A percentile compares a stretch with the other conserved stretches of the same genome.
Conservation (phyloP, 345 rosid genomes). For the Populus simonii region DNA sequence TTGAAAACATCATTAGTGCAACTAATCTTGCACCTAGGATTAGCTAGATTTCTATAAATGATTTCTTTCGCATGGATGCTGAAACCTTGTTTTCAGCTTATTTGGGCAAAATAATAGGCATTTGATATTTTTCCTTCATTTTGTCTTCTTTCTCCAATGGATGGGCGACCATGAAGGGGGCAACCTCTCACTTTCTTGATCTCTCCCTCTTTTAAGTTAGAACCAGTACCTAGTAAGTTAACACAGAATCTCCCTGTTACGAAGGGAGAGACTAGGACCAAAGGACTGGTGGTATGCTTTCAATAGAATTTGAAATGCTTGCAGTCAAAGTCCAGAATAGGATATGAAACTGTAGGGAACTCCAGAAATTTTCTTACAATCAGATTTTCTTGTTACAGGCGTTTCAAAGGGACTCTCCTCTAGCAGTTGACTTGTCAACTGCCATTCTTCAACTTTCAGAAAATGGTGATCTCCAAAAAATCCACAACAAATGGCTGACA, state of each 20-base stretch:
- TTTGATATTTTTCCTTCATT: too few species aligned
- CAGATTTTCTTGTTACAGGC: constrained; percentile 49
- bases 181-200: too few species aligned
- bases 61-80: background rate
- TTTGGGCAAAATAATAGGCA: too few species aligned
- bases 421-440: constrained; percentile 83
- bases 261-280: background rate
- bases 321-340: background rate
- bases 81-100: background rate
- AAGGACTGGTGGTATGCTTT: too few species aligned
- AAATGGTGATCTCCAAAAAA: constrained; percentile 73
- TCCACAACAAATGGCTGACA: constrained; percentile 77
- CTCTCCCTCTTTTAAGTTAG: background rate
- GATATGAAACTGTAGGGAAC: background rate
- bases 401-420: constrained; percentile 88
- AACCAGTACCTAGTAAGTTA: background rate
- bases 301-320: background rate
- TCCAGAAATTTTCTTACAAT: background rate
- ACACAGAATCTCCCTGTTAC: background rate
- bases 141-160: too few species aligned
- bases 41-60: background rate
- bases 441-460: constrained; percentile 85
- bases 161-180: too few species aligned
- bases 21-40: background rate
- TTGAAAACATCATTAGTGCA: background rate